Evolutionary conservation across 2,329 filamentous ascomycete species (phyloP).

Genomic region (Geosmithia putterillii): DNA sequence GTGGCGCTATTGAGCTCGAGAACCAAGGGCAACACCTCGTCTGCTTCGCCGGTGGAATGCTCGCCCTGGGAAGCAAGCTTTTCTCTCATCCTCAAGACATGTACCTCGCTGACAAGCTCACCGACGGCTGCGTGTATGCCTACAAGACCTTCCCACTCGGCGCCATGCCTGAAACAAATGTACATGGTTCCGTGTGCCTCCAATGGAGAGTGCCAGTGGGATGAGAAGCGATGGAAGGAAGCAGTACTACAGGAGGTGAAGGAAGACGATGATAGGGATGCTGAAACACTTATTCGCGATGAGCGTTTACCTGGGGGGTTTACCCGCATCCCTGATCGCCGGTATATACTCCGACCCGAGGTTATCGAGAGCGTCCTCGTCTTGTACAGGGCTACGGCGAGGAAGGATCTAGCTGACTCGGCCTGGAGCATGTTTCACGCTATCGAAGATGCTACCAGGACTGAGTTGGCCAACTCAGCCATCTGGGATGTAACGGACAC

Average conservation of each 20-base stretch:
- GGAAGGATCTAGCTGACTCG: conserved; percentile 29
- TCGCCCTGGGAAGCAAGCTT: conserved; percentile 47
- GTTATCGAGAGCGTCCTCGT: conserved; percentile 42
- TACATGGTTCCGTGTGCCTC: conserved; percentile 24
- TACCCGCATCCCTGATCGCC: conserved; percentile 37
- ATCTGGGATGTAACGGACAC: conserved; percentile 22
- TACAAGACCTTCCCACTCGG: conserved; percentile 39
- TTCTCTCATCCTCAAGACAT: conserved; percentile 34
- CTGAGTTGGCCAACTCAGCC: conserved; percentile 34
- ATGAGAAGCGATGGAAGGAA: conserved; percentile 11
- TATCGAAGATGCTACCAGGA: conserved; percentile 32
- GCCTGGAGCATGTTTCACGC: conserved; percentile 43
- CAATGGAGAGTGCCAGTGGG: conserved; percentile 18
- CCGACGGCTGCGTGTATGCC: conserved; percentile 43
- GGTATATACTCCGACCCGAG: conserved; percentile 39
- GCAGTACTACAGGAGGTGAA: conserved; percentile 17
- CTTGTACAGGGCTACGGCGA: conserved; percentile 38
- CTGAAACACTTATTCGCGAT: conserved; percentile 12
- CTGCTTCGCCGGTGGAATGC: conserved; percentile 55
- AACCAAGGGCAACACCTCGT: conserved; percentile 41
- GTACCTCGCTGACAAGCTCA: conserved; percentile 31
- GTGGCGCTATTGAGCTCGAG: conserved; percentile 23
- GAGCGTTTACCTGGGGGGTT: conserved; percentile 43
- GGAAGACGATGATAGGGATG: conserved; percentile 12
- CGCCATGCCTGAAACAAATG: conserved; percentile 42